A percentile compares a stretch with the other conserved stretches of the same genome.
phyloP scores from a whole-genome alignment of 1,139 yeast species.

The Zygosaccharomyces sapae region DNA sequence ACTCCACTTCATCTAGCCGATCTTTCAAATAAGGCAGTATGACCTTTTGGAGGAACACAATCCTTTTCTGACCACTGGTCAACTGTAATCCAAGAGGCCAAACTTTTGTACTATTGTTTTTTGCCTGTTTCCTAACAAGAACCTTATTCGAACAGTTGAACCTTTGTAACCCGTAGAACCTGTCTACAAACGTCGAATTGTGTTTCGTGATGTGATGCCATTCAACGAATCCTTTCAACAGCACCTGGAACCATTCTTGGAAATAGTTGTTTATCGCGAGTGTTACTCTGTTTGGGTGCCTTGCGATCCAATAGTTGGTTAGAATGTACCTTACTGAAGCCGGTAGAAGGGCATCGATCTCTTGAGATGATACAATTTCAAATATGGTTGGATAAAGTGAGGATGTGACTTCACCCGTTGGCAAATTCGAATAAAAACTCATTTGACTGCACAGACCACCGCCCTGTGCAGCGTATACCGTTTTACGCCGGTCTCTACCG shows the following conservation, averaged over 20 bases:
- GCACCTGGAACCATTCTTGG: slow-evolving; percentile 55
- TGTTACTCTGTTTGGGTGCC: slow-evolving; percentile 68
- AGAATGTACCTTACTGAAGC: slow-evolving; percentile 80
- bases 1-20: slow-evolving; percentile 64
- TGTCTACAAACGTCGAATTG: slow-evolving; percentile 88
- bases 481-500: no score
- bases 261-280: slow-evolving; percentile 67
- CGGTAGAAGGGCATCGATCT: slow-evolving; percentile 69
- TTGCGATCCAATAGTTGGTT: slow-evolving; percentile 69
- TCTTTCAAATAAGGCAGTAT: slow-evolving; percentile 66
- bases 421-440: slow-evolving; percentile 35
- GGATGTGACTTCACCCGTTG: slow-evolving; percentile 16
- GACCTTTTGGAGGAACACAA: slow-evolving; percentile 59
- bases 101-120: slow-evolving; percentile 6
- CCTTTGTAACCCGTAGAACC: slow-evolving; percentile 84
- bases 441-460: slow-evolving; percentile 11
- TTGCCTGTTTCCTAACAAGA: slow-evolving; percentile 24
- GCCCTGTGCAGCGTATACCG: background rate
- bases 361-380: slow-evolving; percentile 66
- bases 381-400: slow-evolving; percentile 31
- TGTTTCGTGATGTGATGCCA: slow-evolving; percentile 66
- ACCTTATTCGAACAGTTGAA: slow-evolving; percentile 41
- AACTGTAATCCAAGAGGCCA: slow-evolving; percentile 43
- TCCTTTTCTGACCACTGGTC: slow-evolving; percentile 50
- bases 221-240: slow-evolving; percentile 65